These are phyloP conservation scores for Candida morakotiae DNA, from an alignment of 805 yeast species.

Conservation along the genomic window DNA sequence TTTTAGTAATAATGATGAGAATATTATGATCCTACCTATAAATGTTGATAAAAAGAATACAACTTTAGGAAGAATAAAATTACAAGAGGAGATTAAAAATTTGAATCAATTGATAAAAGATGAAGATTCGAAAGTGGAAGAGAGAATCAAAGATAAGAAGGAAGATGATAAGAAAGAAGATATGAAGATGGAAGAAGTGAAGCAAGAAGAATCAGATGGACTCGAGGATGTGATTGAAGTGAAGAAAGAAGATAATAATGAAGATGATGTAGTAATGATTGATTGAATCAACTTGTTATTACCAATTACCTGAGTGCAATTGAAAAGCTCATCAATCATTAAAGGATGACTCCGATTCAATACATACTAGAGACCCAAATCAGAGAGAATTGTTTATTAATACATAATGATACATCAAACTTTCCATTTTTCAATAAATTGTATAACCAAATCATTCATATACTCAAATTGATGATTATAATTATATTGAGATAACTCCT, in stretches of 20 bases:
- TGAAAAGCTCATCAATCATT: too few species aligned
- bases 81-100: conserved; percentile 41
- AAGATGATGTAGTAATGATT: neutral
- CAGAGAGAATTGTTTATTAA: neutral
- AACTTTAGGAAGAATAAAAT: conserved; percentile 56
- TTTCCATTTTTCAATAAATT: conserved; percentile 6
- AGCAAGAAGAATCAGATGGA: conserved; percentile 2
- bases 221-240: neutral
- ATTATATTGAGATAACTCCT: neutral
- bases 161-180: neutral
- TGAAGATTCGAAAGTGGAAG: conserved; percentile 3
- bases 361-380: too few species aligned
- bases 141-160: conserved; percentile 1
- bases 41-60: conserved; percentile 69
- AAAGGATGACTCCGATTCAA: too few species aligned
- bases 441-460: neutral
- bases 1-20: conserved; percentile 39
- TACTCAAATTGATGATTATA: neutral
- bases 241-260: neutral
- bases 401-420: neutral
- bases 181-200: neutral
- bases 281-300: too few species aligned
- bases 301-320: too few species aligned
- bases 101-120: conserved; percentile 13
- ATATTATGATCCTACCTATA: conserved; percentile 59